These are phyloP conservation scores for Pseudocercospora fijiensis DNA, from an alignment of 2,329 filamentous ascomycete species.

Conservation along the genomic window DNA sequence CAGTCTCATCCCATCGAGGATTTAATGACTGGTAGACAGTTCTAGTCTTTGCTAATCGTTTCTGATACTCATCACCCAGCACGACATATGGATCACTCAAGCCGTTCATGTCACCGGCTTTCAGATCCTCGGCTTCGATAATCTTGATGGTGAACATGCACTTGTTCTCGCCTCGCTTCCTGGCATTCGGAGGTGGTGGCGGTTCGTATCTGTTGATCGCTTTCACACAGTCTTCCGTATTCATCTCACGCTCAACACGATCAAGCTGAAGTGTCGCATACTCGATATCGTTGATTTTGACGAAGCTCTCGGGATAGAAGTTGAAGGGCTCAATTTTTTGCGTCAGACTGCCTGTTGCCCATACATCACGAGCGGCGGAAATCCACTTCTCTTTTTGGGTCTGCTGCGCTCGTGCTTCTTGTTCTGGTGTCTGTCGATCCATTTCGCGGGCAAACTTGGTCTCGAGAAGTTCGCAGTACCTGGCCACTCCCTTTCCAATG, in stretches of 20 bases:
- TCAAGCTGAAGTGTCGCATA: constrained; percentile 91
- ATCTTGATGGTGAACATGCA: constrained; percentile 99
- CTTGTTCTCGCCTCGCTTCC: constrained; percentile 65
- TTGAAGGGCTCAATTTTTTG: constrained; percentile 96
- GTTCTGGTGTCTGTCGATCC: constrained; percentile 85
- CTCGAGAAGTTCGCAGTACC: constrained; percentile 89
- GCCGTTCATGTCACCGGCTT: constrained; percentile 94
- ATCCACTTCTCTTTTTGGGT: constrained; percentile 90
- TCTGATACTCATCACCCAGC: constrained; percentile 95
- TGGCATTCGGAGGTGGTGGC: constrained; percentile 64
- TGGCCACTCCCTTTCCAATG: constrained; percentile 76
- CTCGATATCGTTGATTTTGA: constrained; percentile 97
- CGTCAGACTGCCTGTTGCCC: constrained; percentile 66
- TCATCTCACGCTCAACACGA: constrained; percentile 82
- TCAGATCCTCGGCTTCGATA: constrained; percentile 94
- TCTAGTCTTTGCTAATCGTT: constrained; percentile 89
- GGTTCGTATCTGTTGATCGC: constrained; percentile 74
- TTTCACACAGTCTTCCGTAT: constrained; percentile 85
- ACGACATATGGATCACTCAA: constrained; percentile 96
- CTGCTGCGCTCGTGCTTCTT: constrained; percentile 73
- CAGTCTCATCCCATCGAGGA: constrained; percentile 94
- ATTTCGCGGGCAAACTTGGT: constrained; percentile 84
- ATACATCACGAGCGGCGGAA: constrained; percentile 89
- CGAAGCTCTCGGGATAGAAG: constrained; percentile 91
- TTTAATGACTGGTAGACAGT: constrained; percentile 89